Evolutionary conservation across 208 protist genomes (phyloP), one percentile per base, ranked within the genome.

Genomic region (Acanthamoeba healyi): DNA sequence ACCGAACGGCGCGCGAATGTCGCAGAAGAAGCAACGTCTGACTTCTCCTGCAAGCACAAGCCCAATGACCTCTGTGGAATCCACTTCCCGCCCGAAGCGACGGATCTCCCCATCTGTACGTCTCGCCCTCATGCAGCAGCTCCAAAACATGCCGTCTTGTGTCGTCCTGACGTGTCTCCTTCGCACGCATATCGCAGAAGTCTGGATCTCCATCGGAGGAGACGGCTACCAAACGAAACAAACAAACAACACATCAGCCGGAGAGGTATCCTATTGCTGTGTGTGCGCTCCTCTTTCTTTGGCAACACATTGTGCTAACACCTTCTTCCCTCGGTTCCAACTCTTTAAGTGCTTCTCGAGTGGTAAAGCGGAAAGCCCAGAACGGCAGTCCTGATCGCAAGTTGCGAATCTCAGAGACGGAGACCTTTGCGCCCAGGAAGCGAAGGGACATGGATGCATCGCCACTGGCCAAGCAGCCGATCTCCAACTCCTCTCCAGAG

Each of bases 281-380:
- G 2, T 1, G 49, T 54, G 22, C 49, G 17, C 51, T 22, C n/a
- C n/a, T n/a, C n/a, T n/a, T n/a, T n/a, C 29, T 15, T 0, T 63
- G 24, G 56, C 56, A 19, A 54, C 7, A 32, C n/a, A 38, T 26
- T 5, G n/a, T 19, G 65, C 29, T 74, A 17, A 74, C 9, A 26
- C 32, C 9, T 14, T 34, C 29, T 24, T 26, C 7, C 51, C 51
- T 56, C 36, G 42, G 34, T 42, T 12, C 24, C 67, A 42, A 1
- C 74, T n/a, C n/a, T n/a, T n/a, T n/a, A n/a, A 58, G 44, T 29
- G 44, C 32, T 44, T 22, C 44, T 84, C 44, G 77, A 58, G 77
- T 87, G 44, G 40, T 58, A 22, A 87, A 87, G 77, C 77, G 77
- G 14, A 87, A 87, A 38, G 77, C 77, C n/a, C 77, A 87, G 44